phyloP scores from a whole-genome alignment of 306 rosid species.

The Rosa multiflora region DNA sequence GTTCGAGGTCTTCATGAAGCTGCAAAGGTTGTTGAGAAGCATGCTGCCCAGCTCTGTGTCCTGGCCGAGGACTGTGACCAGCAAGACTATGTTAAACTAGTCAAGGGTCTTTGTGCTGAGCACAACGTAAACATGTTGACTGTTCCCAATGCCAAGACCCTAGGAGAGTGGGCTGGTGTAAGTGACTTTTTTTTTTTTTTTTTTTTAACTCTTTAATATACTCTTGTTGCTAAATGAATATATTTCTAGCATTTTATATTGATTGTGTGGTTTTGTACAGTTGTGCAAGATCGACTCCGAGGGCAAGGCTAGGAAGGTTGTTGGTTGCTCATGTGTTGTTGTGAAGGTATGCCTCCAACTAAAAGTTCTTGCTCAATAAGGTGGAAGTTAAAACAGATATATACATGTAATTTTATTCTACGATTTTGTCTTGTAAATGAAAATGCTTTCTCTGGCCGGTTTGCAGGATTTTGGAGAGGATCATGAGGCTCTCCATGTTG shows the following conservation, averaged over 20 bases:
- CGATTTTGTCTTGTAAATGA: neutral
- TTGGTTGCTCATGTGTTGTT: constrained; percentile 72
- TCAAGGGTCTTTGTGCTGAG: constrained; percentile 82
- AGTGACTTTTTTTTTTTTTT: constrained; percentile 27
- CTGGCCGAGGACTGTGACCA: constrained; percentile 88
- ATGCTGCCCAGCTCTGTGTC: constrained; percentile 79
- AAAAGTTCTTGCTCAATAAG: neutral
- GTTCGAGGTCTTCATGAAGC: constrained; percentile 76
- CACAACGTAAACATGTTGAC: constrained; percentile 73
- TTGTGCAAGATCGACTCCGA: constrained; percentile 84
- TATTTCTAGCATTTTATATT: neutral
- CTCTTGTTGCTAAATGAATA: neutral
- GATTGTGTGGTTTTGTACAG: constrained; percentile 26
- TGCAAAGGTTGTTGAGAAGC: constrained; percentile 82
- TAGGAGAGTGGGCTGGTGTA: constrained; percentile 98
- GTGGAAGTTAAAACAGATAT: neutral
- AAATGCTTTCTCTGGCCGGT: neutral
- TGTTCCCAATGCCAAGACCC: constrained; percentile 81
- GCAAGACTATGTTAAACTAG: constrained; percentile 77
- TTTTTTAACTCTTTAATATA: neutral
- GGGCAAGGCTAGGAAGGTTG: constrained; percentile 75
- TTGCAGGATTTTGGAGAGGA: constrained; percentile 50
- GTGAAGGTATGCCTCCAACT: constrained; percentile 51
- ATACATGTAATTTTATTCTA: neutral
- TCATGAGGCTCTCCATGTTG: constrained; percentile 45